Evolutionary conservation across 192 early-diverging fungal species (phyloP), one percentile per base, ranked within the genome.

Genomic region (Rhizoclosmatium sp.): DNA sequence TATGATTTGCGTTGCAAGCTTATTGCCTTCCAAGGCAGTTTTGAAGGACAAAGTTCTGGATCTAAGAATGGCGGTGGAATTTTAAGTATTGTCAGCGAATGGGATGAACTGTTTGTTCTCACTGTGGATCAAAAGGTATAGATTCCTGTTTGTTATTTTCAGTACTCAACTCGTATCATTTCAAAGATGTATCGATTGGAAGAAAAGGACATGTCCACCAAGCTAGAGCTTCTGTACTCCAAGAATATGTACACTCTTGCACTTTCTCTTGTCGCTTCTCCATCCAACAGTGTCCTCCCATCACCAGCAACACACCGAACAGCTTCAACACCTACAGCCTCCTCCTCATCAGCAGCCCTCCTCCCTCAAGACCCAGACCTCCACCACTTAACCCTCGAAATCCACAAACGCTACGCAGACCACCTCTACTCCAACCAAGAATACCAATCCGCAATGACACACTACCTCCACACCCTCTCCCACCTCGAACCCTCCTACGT

Each of bases 401-500:
- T 99, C 46, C 94, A 96, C 87, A 96, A 93, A 80, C 92, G 93
- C 58, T 95, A 98, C 76, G 97, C 93, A 3, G 97, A 99, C 83
- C 94, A 94, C 88, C 88, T 98, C n/a, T 98, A 98, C 82, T 42
- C 72, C 16, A 78, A 82, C 10, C 61, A 66, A 58, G 96, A 99
- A 66, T 98, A 91, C 80, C 95, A 97, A 65, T 84, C 88, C 14
- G 94, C 98, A 3, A 98, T 97, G 92, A 85, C 86, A 40, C 95
- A 99, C 83, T 98, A 98, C 80, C 85, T 96, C 21, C 87, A 92
- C 39, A 99, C 98, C 0, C 95, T 99, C 56, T 94, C 94, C 0
- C 91, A 95, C 47, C 84, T 99, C 21, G 96, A 99, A 82, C 96
- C 97, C 1, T 96, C 94, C 4, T 99, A 98, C 82, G 91, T 99